phyloP scores from a whole-genome alignment of 148 eudicot genomes.

The Camellia sinensis region DNA sequence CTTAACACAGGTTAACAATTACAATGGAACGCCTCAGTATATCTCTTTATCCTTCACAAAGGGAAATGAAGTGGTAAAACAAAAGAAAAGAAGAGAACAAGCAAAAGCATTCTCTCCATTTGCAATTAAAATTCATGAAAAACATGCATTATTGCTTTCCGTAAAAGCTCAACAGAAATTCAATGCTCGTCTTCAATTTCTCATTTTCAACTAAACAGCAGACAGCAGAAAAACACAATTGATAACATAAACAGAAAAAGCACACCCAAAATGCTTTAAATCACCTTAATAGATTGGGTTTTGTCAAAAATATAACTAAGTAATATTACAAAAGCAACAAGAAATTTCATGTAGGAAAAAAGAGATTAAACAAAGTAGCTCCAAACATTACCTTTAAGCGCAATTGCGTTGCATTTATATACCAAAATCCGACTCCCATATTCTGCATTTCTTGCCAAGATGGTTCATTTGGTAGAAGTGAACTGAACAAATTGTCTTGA shows the following conservation, averaged over 20 bases:
- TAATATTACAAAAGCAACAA: background rate
- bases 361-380: background rate
- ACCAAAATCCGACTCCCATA: slow-evolving; percentile 89
- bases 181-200: background rate
- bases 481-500: slow-evolving; percentile 71
- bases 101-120: background rate
- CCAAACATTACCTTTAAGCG: slow-evolving; percentile 66
- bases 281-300: background rate
- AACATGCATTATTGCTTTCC: too few relatives aligned
- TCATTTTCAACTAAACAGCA: background rate
- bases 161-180: too few relatives aligned
- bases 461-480: slow-evolving; percentile 66
- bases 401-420: slow-evolving; percentile 65
- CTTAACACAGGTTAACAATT: background rate
- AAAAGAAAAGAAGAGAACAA: background rate
- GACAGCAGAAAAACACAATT: background rate
- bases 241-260: background rate
- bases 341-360: slow-evolving; percentile 2
- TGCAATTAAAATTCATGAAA: background rate
- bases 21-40: background rate
- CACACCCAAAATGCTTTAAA: background rate
- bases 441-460: slow-evolving; percentile 93
- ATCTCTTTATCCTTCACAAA: background rate
- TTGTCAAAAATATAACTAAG: background rate
- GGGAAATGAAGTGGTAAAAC: background rate